Conservation (phyloP, 257 asterid species). For the Solanum gracilifrons region DNA sequence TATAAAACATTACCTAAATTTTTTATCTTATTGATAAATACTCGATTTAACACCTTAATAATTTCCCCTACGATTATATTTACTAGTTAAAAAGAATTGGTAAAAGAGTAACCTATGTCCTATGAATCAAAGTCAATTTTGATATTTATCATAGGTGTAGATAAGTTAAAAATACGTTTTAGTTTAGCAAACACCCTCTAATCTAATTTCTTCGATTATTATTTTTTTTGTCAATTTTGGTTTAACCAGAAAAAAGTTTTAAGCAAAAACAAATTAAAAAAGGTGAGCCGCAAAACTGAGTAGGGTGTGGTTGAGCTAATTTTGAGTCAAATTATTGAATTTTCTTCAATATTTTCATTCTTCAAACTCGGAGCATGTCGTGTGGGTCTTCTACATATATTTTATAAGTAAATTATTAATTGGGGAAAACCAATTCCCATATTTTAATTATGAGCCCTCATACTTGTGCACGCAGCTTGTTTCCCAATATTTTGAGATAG, state of each 20-base stretch:
- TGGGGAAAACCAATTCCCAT: not conserved
- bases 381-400: not conserved
- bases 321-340: not conserved
- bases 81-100: not conserved
- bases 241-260: not conserved
- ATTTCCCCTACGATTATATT: not conserved
- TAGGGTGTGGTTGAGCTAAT: slow-evolving; percentile 1
- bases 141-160: not conserved
- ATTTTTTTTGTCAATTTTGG: not conserved
- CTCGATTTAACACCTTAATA: not conserved
- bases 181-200: not conserved
- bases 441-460: not conserved
- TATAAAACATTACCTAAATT: no score
- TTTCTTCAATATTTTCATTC: not conserved
- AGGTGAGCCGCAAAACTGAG: not conserved
- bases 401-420: not conserved
- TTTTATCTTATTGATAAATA: no score
- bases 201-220: not conserved
- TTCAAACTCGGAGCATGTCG: not conserved
- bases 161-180: not conserved
- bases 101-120: not conserved
- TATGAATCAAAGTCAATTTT: not conserved
- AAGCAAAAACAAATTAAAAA: not conserved
- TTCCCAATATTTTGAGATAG: not conserved
- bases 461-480: not conserved